Base-by-base conservation (phyloP, 2,329 filamentous ascomycete species). In the Chaetomiaceae sp. region DNA sequence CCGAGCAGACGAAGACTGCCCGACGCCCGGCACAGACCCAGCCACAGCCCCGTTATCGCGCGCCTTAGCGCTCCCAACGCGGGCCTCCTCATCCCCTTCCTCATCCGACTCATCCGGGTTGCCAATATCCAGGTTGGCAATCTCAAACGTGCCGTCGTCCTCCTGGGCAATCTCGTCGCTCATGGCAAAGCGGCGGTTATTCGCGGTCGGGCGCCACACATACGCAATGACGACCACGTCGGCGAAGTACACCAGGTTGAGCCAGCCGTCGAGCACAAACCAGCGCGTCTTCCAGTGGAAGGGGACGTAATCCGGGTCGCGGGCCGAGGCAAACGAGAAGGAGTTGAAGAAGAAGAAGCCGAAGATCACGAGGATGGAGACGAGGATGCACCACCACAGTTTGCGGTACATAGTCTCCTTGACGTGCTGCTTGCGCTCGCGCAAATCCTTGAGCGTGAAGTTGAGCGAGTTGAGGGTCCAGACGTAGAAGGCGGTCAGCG, bases 291-390 rank as follows among this genome's bases (percentile, higher is more conserved):
- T 91, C 93, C 93, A 98, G 68, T 98, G 91, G 58, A 88, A 87
- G 1, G 93, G 93, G 4, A 95, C 88, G 64, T 95, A 98, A 65
- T 95, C 86, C 1, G 87, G 87, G 54, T 90, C 85, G 38, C 78
- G 79, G 38, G 83, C 81, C 11, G 89, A 90, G 39, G 90, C 91
- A 64, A 98, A 95, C 1, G 87, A 88, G 67, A 96, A 89, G 57
- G 87, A 94, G 73, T 96, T 97, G 73, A 97, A 83, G 73, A 98
- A 97, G 75, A 98, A 96, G 72, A 98, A 98, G 47, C 77, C 89
- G 59, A 98, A 98, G 58, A 97, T 96, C 58, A 97, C 88, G 39
- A 97, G 71, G 62, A 98, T 95, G 64, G 86, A 95, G 53, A 80
- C 74, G 37, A 98, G 75, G 50, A 98, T 95, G 65, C 88, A 91